These are phyloP conservation scores for Candida nemodendra DNA, from an alignment of 805 yeast genomes.

Conservation along the genomic window DNA sequence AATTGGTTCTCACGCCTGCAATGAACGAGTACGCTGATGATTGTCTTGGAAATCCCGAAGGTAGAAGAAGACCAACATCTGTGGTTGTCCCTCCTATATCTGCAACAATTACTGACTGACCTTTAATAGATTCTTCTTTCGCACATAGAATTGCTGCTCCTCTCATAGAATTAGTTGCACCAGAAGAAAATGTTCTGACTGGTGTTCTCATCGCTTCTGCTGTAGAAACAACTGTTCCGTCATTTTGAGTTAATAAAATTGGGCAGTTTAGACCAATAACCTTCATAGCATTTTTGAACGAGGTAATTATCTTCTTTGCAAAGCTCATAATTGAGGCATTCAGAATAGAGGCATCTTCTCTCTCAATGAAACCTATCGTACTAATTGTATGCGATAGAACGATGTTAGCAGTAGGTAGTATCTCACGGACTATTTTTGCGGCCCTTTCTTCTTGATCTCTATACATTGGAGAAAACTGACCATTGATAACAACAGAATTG, in stretches of 20 bases:
- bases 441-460: conserved; percentile 37
- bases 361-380: conserved; percentile 42
- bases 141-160: conserved; percentile 44
- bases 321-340: conserved; percentile 45
- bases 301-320: conserved; percentile 39
- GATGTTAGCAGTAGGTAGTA: conserved; percentile 32
- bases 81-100: conserved; percentile 53
- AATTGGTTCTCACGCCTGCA: conserved; percentile 48
- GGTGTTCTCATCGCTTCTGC: conserved; percentile 39
- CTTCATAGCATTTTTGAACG: conserved; percentile 37
- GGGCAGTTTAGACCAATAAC: conserved; percentile 36
- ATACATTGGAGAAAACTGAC: conserved; percentile 40
- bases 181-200: conserved; percentile 45
- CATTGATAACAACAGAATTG: conserved; percentile 37
- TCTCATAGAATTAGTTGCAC: conserved; percentile 46
- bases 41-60: conserved; percentile 47
- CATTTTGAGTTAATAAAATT: conserved; percentile 43
- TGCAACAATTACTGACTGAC: conserved; percentile 38
- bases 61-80: conserved; percentile 44
- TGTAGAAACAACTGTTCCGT: conserved; percentile 43
- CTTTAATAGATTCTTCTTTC: conserved; percentile 26
- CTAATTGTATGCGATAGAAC: conserved; percentile 41
- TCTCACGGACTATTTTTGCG: conserved; percentile 31
- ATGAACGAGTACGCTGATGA: conserved; percentile 39
- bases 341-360: conserved; percentile 46